Evolutionary conservation across 1,284 basidiomycete species (phyloP).

Genomic region (Stereum hirsutum): DNA sequence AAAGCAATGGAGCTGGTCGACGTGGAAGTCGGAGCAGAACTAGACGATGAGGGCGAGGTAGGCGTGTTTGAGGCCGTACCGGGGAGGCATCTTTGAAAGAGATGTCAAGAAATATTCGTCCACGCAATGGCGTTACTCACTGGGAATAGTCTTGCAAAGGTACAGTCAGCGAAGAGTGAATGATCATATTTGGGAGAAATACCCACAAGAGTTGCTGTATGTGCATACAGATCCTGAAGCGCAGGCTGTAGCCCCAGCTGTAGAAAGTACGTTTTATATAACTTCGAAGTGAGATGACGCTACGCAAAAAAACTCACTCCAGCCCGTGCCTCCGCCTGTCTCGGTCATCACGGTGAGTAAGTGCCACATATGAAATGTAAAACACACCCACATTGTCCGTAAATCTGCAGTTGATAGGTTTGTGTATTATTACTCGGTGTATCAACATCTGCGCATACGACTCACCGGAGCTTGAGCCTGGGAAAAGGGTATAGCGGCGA

Average conservation of each 20-base stretch:
- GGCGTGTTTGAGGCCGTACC: constrained; percentile 13
- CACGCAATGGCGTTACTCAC: no score
- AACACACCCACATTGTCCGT: constrained; percentile 4
- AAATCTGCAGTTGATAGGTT: constrained; percentile 3
- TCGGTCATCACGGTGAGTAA: background rate
- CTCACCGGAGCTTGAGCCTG: constrained; percentile 2
- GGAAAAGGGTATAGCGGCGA: constrained; percentile 4
- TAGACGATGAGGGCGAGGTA: constrained; percentile 10
- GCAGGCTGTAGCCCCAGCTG: constrained; percentile 20
- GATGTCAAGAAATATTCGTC: no score
- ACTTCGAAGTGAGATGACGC: background rate
- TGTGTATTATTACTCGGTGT: no score
- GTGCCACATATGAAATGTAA: no score
- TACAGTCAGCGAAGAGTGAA: background rate
- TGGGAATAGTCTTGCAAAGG: constrained; percentile 23
- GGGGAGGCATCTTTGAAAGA: constrained; percentile 23
- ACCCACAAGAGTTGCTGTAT: constrained; percentile 18
- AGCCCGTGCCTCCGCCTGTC: constrained; percentile 12
- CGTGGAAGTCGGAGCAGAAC: constrained; percentile 10
- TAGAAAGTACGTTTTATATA: background rate
- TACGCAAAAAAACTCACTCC: constrained; percentile 10
- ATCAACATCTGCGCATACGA: background rate
- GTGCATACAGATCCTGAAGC: constrained; percentile 22
- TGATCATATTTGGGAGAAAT: background rate
- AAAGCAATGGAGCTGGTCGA: constrained; percentile 20